A percentile compares a stretch with the other conserved stretches of the same genome.
Conservation (phyloP, 495 filamentous ascomycete species). For the Podospora comata region DNA sequence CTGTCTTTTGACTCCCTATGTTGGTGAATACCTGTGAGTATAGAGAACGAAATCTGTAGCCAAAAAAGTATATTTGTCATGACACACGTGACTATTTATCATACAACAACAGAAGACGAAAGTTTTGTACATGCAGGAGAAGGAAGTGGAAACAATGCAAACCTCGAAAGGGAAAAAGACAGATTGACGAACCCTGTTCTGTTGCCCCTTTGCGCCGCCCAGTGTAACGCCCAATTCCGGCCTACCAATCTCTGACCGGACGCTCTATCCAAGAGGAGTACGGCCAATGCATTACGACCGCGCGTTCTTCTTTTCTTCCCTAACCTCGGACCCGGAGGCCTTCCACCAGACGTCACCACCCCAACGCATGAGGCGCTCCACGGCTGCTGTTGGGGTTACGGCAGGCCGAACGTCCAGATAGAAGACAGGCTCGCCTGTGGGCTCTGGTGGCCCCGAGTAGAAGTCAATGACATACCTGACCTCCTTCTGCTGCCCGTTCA, state of each 20-base stretch:
- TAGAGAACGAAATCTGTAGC: background rate
- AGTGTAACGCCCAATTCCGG: background rate
- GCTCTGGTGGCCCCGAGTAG: conserved; percentile 82
- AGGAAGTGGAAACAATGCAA: background rate
- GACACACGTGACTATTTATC: background rate
- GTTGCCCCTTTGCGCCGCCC: background rate
- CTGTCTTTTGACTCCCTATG: background rate
- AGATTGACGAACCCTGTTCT: background rate
- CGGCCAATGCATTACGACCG: background rate
- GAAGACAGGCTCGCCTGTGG: conserved; percentile 91
- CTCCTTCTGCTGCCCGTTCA: conserved; percentile 61
- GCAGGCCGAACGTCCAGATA: conserved; percentile 96
- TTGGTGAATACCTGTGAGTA: background rate
- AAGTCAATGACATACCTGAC: conserved; percentile 97
- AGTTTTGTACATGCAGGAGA: background rate
- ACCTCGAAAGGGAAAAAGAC: background rate
- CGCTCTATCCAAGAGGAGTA: background rate
- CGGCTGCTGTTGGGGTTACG: conserved; percentile 76
- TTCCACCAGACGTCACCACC: conserved; percentile 90
- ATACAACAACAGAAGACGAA: background rate
- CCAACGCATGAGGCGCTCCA: conserved; percentile 85
- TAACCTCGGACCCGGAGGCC: conserved; percentile 69
- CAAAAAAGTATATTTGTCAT: background rate
- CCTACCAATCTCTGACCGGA: background rate
- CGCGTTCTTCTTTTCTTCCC: conserved; percentile 33